Base-by-base conservation (phyloP, 2,329 filamentous ascomycete species). In the Hypoxylon sp. region DNA sequence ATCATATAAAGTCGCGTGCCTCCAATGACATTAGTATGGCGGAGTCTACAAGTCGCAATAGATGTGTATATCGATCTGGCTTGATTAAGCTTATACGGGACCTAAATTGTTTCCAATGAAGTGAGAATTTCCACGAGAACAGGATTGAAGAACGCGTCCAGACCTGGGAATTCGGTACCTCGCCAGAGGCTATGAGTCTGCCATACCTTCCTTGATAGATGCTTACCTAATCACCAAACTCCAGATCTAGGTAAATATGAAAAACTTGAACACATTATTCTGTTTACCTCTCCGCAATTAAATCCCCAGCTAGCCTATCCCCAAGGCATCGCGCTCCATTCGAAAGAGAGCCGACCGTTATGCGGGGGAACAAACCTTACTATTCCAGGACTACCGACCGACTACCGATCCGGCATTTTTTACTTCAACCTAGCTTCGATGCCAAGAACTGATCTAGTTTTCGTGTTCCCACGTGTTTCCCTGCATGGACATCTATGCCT, bases 371-470 rank as follows among this genome's bases (percentile, higher is more conserved):
- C 23, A 2, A 6, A 21, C 41, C 38, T 53, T 53, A 53, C 58
- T 21, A 19, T 38, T 52, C 38, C n/a, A 13, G 46, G 58, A 38
- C 49, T 48, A 30, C 58, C 49, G 58, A 60, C 58, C 49, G 58
- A 60, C 38, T 60, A 60, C 49, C 58, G 58, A 60, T 41, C 28
- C 28, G 38, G 14, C 49, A 25, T 19, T 36, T 32, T 32, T 34
- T 14, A 28, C 9, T 53, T 50, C 49, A 36, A 45, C 34, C 14
- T 52, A 60, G 48, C 49, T 60, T 36, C 58, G 38, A 23, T 30
- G 48, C 34, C 17, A 46, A 34, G 46, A 46, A 36, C 3, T 17
- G 50, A 25, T 28, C 36, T 52, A 45, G 25, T 36, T 52, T 2
- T 3, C 17, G 13, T 13, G 2, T 14, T 38, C 41, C 38, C 58